A percentile compares a stretch with the other conserved stretches of the same genome.
phyloP scores from a whole-genome alignment of 2,329 filamentous ascomycete species.

The Colletotrichum godetiae region DNA sequence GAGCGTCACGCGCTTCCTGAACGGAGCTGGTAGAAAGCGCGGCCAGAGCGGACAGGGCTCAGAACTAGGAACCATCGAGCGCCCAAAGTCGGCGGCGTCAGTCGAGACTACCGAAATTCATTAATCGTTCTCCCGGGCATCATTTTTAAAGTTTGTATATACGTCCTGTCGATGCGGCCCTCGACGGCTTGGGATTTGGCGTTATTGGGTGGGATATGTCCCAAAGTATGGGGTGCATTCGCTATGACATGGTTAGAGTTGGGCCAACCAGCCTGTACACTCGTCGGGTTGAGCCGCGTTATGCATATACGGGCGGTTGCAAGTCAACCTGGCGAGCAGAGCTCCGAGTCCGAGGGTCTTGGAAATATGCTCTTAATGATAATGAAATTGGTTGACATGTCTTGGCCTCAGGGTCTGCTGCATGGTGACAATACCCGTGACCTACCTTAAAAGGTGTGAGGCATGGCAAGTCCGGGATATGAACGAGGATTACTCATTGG shows the following conservation, averaged over 20 bases:
- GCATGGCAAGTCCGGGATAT: neutral
- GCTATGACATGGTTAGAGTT: constrained; percentile 28
- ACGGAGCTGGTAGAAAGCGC: constrained; percentile 75
- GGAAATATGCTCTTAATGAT: constrained; percentile 32
- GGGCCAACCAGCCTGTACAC: neutral
- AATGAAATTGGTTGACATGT: constrained; percentile 27
- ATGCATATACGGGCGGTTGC: constrained; percentile 25
- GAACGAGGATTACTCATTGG: neutral
- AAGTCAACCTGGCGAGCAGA: constrained; percentile 2
- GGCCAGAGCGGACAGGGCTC: constrained; percentile 77
- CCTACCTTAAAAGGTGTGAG: neutral
- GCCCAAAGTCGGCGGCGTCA: constrained; percentile 43
- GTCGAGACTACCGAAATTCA: constrained; percentile 39
- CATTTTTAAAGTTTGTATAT: constrained; percentile 9
- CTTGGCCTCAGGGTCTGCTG: neutral
- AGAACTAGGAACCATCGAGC: constrained; percentile 75
- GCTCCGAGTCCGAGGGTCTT: constrained; percentile 11
- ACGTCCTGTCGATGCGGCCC: neutral
- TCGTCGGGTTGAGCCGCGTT: constrained; percentile 19
- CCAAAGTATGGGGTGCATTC: constrained; percentile 23
- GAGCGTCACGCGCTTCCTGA: constrained; percentile 69
- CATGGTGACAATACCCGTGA: neutral
- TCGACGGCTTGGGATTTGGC: constrained; percentile 24
- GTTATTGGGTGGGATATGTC: constrained; percentile 16
- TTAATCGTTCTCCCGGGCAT: constrained; percentile 8